phyloP scores from a whole-genome alignment of 352 stramenopile genomes.

The Globisporangium perplexum region DNA sequence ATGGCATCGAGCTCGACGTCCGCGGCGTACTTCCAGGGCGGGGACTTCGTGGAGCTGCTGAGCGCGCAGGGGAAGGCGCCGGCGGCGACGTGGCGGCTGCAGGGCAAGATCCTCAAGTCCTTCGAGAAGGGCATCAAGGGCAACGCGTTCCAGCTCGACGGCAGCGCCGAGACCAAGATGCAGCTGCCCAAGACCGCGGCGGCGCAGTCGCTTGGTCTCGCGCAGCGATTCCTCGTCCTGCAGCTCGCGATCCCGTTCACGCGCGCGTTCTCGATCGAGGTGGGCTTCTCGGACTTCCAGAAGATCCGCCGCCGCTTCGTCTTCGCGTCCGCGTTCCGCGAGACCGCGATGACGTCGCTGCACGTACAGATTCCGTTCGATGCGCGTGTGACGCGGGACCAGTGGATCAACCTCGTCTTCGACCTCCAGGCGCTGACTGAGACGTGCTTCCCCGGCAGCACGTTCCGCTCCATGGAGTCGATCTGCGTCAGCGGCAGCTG shows the following conservation, averaged over 20 bases:
- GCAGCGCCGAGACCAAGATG: slow-evolving; percentile 73
- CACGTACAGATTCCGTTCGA: slow-evolving; percentile 68
- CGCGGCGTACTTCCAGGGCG: slow-evolving; percentile 66
- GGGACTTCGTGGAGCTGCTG: slow-evolving; percentile 78
- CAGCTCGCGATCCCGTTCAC: slow-evolving; percentile 61
- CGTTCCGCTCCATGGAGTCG: slow-evolving; percentile 73
- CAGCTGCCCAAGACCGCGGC: slow-evolving; percentile 62
- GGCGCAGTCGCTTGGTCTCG: slow-evolving; percentile 38
- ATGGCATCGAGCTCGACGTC: background rate
- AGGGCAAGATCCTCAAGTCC: slow-evolving; percentile 70
- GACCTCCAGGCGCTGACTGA: slow-evolving; percentile 64
- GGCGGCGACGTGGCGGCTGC: slow-evolving; percentile 57
- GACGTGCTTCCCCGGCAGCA: slow-evolving; percentile 38
- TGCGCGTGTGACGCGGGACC: slow-evolving; percentile 38
- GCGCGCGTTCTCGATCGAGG: slow-evolving; percentile 66
- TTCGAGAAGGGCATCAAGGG: slow-evolving; percentile 81
- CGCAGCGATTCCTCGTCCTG: slow-evolving; percentile 71
- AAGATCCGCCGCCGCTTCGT: slow-evolving; percentile 71
- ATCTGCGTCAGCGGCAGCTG: slow-evolving; percentile 69
- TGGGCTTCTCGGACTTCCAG: slow-evolving; percentile 73
- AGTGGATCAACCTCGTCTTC: slow-evolving; percentile 77
- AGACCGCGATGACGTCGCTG: slow-evolving; percentile 41
- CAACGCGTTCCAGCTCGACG: slow-evolving; percentile 76
- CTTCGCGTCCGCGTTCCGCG: slow-evolving; percentile 72
- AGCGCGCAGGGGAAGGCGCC: slow-evolving; percentile 72